Evolutionary conservation across 345 rosid genomes (phyloP), one percentile per base, ranked within the genome.

Genomic region (Euclidium syriacum): DNA sequence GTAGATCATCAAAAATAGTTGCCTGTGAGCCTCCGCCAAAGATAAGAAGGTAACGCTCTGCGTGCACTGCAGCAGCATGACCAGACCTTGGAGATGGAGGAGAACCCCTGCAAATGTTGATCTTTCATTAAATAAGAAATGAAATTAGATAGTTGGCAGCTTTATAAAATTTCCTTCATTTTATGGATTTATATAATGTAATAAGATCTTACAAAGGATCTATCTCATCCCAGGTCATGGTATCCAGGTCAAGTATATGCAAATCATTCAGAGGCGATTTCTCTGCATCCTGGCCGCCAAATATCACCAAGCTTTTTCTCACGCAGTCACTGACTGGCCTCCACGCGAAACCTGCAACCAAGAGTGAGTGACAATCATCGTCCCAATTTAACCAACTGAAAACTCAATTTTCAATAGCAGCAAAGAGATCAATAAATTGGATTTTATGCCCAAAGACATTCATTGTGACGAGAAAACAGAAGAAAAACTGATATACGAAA

Each of bases 71-170:
- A n/a, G n/a, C n/a, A n/a, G n/a, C n/a, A 70, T 88, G 92, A 74
- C 82, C 96, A 48, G 96, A 83, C 65, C 96, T 80, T 26, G 96
- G 96, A 67, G 92, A 82, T 58, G 96, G 96, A 77, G 90, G 82
- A 34, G 54, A 67, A 18, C 96, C 96, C 67, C 96, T 88, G 77
- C 39, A 78, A 57, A 0, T 7, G 4, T 29, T n/a, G 8, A 1
- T 29, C 4, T 1, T 29, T 29, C 33, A 29, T 9, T 29, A n/a
- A 29, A 6, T 29, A 29, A 27, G 32, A 35, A 49, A 35, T 29
- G 26, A 20, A 6, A 51, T 6, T 27, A 4, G n/a, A 34, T 18
- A 48, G 24, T 46, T 7, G 49, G 54, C 46, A 14, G 30, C 3
- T 32, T 46, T 20, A 25, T 32, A 33, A 46, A 14, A 24, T 46